phyloP scores from a whole-genome alignment of 1,139 yeast genomes.

The Suhomyces yuchorum region DNA sequence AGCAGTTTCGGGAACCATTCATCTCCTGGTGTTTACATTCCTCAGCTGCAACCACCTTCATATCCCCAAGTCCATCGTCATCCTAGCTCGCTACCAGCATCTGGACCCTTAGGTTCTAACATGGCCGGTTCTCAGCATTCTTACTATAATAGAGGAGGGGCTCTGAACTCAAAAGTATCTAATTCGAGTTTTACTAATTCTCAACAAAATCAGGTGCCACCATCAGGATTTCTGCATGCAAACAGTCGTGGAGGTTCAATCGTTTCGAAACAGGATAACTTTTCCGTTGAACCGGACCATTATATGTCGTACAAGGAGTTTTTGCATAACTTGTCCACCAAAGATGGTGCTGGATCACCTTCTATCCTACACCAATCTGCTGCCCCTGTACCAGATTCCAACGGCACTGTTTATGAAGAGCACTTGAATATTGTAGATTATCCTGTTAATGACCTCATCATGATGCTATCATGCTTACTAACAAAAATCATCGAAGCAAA shows the following conservation, averaged over 20 bases:
- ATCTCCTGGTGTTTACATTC: slow-evolving; percentile 12
- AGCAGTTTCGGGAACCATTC: slow-evolving; percentile 6
- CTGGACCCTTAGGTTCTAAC: slow-evolving; percentile 9
- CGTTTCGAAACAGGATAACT: slow-evolving; percentile 1
- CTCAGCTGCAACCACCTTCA: slow-evolving; percentile 9
- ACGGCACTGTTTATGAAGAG: slow-evolving; percentile 33
- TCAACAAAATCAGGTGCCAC: neutral
- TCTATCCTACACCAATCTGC: slow-evolving; percentile 3
- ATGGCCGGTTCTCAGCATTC: slow-evolving; percentile 2
- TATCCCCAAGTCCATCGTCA: slow-evolving; percentile 10
- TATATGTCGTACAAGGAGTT: slow-evolving; percentile 50
- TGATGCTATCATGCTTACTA: slow-evolving; percentile 82
- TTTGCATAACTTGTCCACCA: slow-evolving; percentile 33
- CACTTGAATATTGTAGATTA: slow-evolving; percentile 81
- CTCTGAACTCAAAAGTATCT: slow-evolving; percentile 1
- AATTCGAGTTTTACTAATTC: slow-evolving; percentile 2
- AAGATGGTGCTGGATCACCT: slow-evolving; percentile 22
- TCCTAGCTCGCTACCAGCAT: slow-evolving; percentile 14
- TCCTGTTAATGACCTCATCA: slow-evolving; percentile 76
- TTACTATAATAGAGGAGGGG: slow-evolving; percentile 6
- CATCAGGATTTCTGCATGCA: neutral
- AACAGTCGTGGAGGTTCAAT: neutral
- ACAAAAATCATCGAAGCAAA: slow-evolving; percentile 92
- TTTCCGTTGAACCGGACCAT: slow-evolving; percentile 39
- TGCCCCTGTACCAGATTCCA: slow-evolving; percentile 1